A percentile compares a stretch with the other conserved stretches of the same genome.
These are phyloP conservation scores for Ophiocordyceps camponoti-saundersi DNA, from an alignment of 2,329 filamentous ascomycete genomes.

Conservation along the genomic window DNA sequence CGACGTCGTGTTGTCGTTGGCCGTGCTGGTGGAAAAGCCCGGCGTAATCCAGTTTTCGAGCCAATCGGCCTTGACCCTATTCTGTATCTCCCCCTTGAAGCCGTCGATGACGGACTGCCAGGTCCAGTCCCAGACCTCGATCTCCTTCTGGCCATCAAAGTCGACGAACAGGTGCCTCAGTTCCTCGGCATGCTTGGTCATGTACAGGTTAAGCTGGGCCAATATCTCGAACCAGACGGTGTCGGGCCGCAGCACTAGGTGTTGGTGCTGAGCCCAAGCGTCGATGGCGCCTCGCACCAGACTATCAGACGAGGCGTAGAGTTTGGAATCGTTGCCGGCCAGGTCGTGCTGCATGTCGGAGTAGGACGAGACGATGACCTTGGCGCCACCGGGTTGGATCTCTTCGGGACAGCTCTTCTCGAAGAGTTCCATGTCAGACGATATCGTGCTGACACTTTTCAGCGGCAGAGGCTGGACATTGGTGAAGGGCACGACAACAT, in stretches of 20 bases:
- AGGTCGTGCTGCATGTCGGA: constrained; percentile 4
- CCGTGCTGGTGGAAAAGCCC: constrained; percentile 23
- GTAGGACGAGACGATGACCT: constrained; percentile 14
- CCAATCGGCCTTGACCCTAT: constrained; percentile 21
- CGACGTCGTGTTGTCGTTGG: constrained; percentile 20
- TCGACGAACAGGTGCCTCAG: constrained; percentile 27
- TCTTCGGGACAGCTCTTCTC: constrained; percentile 17
- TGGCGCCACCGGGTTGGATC: constrained; percentile 5
- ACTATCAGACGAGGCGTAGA: constrained; percentile 18
- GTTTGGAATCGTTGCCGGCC: constrained; percentile 3
- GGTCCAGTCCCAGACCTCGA: constrained; percentile 11
- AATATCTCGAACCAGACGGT: constrained; percentile 39
- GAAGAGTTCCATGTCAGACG: constrained; percentile 13
- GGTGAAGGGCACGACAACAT: constrained; percentile 10
- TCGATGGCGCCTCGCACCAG: constrained; percentile 26
- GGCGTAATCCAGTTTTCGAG: constrained; percentile 24
- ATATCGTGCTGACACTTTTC: constrained; percentile 6
- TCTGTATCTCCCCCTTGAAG: constrained; percentile 23
- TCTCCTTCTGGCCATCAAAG: constrained; percentile 23
- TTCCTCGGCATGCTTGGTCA: constrained; percentile 27
- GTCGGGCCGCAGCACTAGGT: constrained; percentile 32
- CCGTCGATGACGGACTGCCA: constrained; percentile 11
- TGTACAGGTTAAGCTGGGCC: constrained; percentile 31
- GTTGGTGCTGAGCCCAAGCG: constrained; percentile 31
- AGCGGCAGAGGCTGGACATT: constrained; percentile 12